phyloP scores from a whole-genome alignment of 2,329 filamentous ascomycete species.

The Raffaelea ambrosiae region DNA sequence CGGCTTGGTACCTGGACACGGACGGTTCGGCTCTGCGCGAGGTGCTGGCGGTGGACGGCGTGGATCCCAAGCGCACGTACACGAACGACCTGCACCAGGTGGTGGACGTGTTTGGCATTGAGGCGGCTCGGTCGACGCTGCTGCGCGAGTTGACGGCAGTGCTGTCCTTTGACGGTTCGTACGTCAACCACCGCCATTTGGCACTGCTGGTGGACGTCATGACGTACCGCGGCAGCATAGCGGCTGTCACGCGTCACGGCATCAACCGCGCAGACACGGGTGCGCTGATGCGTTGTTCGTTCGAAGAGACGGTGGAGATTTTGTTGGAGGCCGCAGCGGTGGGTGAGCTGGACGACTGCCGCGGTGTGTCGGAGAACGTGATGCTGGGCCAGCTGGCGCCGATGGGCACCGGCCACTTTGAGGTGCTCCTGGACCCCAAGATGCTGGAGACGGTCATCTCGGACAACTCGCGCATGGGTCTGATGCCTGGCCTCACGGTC shows the following conservation, averaged over 20 bases:
- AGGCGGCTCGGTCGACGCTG: constrained; percentile 80
- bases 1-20: constrained; percentile 95
- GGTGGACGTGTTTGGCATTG: constrained; percentile 91
- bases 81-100: constrained; percentile 96
- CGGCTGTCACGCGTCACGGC: constrained; percentile 94
- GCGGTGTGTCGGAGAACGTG: constrained; percentile 96
- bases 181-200: constrained; percentile 98
- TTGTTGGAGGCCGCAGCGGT: constrained; percentile 89
- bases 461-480: constrained; percentile 78
- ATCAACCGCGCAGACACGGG: constrained; percentile 98
- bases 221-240: constrained; percentile 89
- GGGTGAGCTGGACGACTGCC: constrained; percentile 94
- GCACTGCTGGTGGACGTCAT: constrained; percentile 94
- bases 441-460: constrained; percentile 94
- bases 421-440: constrained; percentile 84
- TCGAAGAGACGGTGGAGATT: constrained; percentile 98
- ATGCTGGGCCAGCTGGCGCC: constrained; percentile 97
- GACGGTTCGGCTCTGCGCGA: constrained; percentile 79
- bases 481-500: constrained; percentile 70
- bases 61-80: constrained; percentile 77
- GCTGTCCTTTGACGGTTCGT: constrained; percentile 96
- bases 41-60: constrained; percentile 78
- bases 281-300: constrained; percentile 97
- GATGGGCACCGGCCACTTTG: constrained; percentile 93
- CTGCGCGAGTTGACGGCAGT: constrained; percentile 86